Evolutionary conservation across 306 rosid species (phyloP), one percentile per base, ranked within the genome.

Genomic region (Lablab purpureus): DNA sequence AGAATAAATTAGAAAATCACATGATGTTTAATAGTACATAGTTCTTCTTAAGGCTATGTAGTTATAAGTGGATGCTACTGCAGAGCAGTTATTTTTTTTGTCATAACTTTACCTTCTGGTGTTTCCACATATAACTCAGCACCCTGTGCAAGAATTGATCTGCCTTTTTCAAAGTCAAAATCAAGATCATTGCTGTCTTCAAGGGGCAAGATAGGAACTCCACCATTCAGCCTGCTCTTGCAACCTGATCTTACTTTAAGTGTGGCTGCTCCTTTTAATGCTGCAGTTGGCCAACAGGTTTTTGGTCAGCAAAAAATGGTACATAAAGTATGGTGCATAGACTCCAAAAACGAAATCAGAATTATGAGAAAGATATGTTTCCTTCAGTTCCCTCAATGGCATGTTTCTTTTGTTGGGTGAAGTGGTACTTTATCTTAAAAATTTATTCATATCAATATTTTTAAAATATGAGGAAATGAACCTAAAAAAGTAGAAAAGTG

Each of bases 241-340:
- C 85, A 85, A 76, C 91, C 97, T 65, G 96, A 63, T 89, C 99
- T 95, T 80, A 87, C 94, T 87, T 90, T 90, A 2, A 96, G 88
- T 56, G 94, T 91, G 4, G 87, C 86, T 13, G 98, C 99, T 65
- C 99, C 99, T 88, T 88, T 96, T 50, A 96, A 54, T 64, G 99
- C 99, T 93, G 67, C 72, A 85, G 28, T 67, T 45, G 25, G 68
- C 64, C 67, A 79, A 52, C 28, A 73, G 12, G 6, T 2, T 54
- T 67, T 64, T 46, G 1, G 45, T 76, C 41, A 63, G 4, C 73
- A 60, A 77, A 37, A 10, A 3, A 52, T 52, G 36, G 60, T 74
- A 30, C 67, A 81, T 34, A 41, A 37, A 55, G 36, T 17, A 47
- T 73, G 23, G 13, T 40, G 25, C 64, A 62, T 70, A 41, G 5